Evolutionary conservation across 2,329 filamentous ascomycete species (phyloP).

Genomic region (Verticillium nubilum): DNA sequence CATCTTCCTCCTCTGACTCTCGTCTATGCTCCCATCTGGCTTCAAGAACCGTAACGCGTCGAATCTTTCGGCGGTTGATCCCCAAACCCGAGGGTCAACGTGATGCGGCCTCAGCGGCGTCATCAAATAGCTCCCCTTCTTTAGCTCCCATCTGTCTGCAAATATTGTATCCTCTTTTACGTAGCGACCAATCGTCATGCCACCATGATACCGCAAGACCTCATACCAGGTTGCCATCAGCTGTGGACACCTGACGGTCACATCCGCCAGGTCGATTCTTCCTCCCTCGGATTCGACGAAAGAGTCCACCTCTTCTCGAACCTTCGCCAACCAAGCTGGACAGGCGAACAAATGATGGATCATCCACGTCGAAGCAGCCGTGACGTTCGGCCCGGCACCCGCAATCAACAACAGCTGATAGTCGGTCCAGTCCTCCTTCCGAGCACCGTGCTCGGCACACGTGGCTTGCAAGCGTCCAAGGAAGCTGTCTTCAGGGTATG

Average conservation of each 20-base stretch:
- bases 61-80: background rate
- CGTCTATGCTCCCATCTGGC: slow-evolving; percentile 2
- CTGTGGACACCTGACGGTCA: background rate
- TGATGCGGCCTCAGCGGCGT: slow-evolving; percentile 7
- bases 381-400: slow-evolving; percentile 8
- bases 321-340: background rate
- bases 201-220: slow-evolving; percentile 6
- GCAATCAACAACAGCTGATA: slow-evolving; percentile 9
- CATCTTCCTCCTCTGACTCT: slow-evolving; percentile 2
- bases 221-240: slow-evolving; percentile 4
- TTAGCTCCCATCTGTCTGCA: slow-evolving; percentile 1
- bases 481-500: background rate
- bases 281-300: background rate
- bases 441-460: slow-evolving; percentile 1
- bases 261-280: slow-evolving; percentile 1
- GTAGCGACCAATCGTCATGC: slow-evolving; percentile 4
- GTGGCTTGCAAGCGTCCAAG: background rate
- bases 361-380: slow-evolving; percentile 6
- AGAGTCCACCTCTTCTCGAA: background rate
- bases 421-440: slow-evolving; percentile 8
- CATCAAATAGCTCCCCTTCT: slow-evolving; percentile 5
- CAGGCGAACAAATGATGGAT: slow-evolving; percentile 5
- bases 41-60: slow-evolving; percentile 1
- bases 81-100: slow-evolving; percentile 2
- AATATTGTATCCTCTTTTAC: slow-evolving; percentile 6